Evolutionary conservation across 164 flowering plant genomes (phyloP).

Genomic region (Vitis cinerea): DNA sequence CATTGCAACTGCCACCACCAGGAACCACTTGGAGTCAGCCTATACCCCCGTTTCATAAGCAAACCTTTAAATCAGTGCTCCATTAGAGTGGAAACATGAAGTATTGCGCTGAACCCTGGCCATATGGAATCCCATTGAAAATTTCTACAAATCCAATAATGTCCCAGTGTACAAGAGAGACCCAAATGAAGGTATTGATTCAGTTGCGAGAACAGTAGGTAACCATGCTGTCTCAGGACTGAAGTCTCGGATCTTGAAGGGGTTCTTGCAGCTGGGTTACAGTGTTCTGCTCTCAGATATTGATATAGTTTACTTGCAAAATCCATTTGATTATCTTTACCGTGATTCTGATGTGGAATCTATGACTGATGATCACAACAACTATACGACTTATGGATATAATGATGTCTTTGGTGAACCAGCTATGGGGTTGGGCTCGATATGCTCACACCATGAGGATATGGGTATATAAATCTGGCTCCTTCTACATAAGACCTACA

Average conservation of each 20-base stretch:
- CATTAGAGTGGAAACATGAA: too few relatives aligned
- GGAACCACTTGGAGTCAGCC: too few relatives aligned
- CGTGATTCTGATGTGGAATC: slow-evolving; percentile 97
- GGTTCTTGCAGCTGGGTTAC: slow-evolving; percentile 91
- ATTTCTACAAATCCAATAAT: slow-evolving; percentile 32
- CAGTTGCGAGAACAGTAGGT: slow-evolving; percentile 56
- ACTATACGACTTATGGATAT: slow-evolving; percentile 88
- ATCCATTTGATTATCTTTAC: slow-evolving; percentile 79
- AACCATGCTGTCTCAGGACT: slow-evolving; percentile 91
- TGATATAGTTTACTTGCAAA: slow-evolving; percentile 85
- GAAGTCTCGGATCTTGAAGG: slow-evolving; percentile 85
- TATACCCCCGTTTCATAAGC: too few relatives aligned
- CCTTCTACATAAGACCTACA: slow-evolving; percentile 46
- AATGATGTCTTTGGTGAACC: slow-evolving; percentile 90
- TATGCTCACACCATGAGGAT: slow-evolving; percentile 95
- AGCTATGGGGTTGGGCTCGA: slow-evolving; percentile 89
- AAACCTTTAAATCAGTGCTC: too few relatives aligned
- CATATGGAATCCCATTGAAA: slow-evolving; percentile 7
- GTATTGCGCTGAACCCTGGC: too few relatives aligned
- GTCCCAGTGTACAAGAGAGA: slow-evolving; percentile 61
- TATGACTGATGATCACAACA: slow-evolving; percentile 82
- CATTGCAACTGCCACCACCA: too few relatives aligned
- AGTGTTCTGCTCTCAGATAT: slow-evolving; percentile 93
- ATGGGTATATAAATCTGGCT: slow-evolving; percentile 96
- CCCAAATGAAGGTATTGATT: slow-evolving; percentile 67